Conservation (phyloP, 805 yeast species). For the Nakazawaea sp. region DNA sequence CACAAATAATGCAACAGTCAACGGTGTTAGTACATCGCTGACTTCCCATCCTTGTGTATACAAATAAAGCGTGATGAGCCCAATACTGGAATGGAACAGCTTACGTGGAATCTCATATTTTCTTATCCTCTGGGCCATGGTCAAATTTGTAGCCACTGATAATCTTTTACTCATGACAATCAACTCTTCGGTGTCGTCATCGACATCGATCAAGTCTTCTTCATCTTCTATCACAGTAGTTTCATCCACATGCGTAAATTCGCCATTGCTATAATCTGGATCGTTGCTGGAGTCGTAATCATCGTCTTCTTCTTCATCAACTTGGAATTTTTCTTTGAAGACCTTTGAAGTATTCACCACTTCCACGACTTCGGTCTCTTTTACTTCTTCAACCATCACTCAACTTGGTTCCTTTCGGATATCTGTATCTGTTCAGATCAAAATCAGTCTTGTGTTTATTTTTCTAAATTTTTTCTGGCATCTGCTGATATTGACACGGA, state of each 20-base stretch:
- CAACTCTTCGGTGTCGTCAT: slow-evolving; percentile 10
- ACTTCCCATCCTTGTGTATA: slow-evolving; percentile 58
- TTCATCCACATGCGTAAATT: slow-evolving; percentile 5
- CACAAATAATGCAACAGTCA: slow-evolving; percentile 45
- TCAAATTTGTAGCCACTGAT: slow-evolving; percentile 1
- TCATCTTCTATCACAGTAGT: slow-evolving; percentile 10
- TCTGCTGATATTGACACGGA: too few relatives aligned
- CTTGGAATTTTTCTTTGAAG: too few relatives aligned
- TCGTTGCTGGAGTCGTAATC: slow-evolving; percentile 9
- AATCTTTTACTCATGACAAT: slow-evolving; percentile 6
- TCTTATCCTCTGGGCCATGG: slow-evolving; percentile 21
- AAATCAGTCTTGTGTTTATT: too few relatives aligned
- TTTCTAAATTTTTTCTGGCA: too few relatives aligned
- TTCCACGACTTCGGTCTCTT: too few relatives aligned
- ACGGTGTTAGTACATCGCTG: slow-evolving; percentile 50
- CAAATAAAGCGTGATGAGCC: slow-evolving; percentile 68
- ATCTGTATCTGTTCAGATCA: too few relatives aligned
- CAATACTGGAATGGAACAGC: slow-evolving; percentile 82
- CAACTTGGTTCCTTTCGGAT: too few relatives aligned
- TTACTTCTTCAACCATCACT: too few relatives aligned
- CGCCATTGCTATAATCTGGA: slow-evolving; percentile 7
- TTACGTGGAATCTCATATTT: slow-evolving; percentile 90
- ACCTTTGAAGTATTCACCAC: too few relatives aligned
- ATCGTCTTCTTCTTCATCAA: slow-evolving; percentile 1
- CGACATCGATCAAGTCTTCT: slow-evolving; percentile 9